phyloP scores from a whole-genome alignment of 495 filamentous ascomycete genomes.

The Xylaria nigripes region DNA sequence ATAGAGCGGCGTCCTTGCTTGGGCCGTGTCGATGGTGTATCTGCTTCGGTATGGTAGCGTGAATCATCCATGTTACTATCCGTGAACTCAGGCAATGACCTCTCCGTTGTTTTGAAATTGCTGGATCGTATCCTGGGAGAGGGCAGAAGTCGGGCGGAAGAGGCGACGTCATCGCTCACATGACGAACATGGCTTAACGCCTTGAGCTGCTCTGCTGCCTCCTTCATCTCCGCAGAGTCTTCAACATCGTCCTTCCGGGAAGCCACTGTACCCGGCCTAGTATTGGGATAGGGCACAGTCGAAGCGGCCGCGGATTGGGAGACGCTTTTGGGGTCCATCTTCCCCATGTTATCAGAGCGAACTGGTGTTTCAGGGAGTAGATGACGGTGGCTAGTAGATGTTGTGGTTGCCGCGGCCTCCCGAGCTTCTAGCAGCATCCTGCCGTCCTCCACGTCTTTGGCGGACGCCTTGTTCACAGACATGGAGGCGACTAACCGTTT shows the following conservation, averaged over 20 bases:
- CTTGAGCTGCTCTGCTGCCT: conserved; percentile 51
- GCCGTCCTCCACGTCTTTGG: conserved; percentile 43
- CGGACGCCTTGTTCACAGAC: conserved; percentile 26
- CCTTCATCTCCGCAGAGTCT: conserved; percentile 51
- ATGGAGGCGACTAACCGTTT: conserved; percentile 41
- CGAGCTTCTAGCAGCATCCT: conserved; percentile 41
- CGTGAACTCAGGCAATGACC: conserved; percentile 31
- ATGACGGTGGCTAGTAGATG: conserved; percentile 22
- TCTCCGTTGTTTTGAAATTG: conserved; percentile 31
- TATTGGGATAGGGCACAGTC: conserved; percentile 14
- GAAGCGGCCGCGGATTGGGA: conserved; percentile 15
- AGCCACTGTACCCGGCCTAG: conserved; percentile 16
- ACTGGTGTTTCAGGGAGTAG: conserved; percentile 29
- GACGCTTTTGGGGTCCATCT: conserved; percentile 15
- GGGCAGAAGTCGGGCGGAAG: conserved; percentile 18
- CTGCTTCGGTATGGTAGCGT: conserved; percentile 27
- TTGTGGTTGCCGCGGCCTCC: conserved; percentile 20
- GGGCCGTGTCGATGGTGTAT: conserved; percentile 36
- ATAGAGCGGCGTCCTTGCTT: conserved; percentile 40
- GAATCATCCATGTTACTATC: conserved; percentile 35
- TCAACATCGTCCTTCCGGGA: conserved; percentile 43
- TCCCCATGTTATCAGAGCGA: conserved; percentile 20
- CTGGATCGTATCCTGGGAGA: conserved; percentile 10
- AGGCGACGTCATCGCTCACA: conserved; percentile 32
- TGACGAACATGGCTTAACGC: conserved; percentile 49